Evolutionary conservation across 2,329 filamentous ascomycete species (phyloP), one percentile per base, ranked within the genome.

Genomic region (Apiospora malaysiana): DNA sequence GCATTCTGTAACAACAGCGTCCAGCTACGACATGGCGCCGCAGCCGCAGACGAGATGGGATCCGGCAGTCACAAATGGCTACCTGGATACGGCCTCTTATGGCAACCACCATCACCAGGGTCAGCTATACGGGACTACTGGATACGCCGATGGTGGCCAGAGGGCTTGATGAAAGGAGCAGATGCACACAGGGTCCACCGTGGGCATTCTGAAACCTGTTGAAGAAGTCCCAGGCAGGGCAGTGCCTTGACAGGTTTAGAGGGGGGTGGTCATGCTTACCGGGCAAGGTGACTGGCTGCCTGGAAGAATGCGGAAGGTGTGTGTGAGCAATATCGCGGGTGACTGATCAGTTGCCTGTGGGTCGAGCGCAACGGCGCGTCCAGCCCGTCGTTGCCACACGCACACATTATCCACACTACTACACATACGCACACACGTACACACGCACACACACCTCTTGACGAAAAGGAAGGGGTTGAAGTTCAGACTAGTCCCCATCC

Each of bases 121-220:
- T 76, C 80, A 82, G 75, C 83, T 86, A 66, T 87, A 87, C 73
- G 81, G 79, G 69, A 74, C 80, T 25, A 81, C 79, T 68, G 73
- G 80, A 25, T 86, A 86, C 72, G 81, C 79, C 68, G 83, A 85
- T 70, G 81, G 81, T 63, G 78, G 80, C 23, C 80, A 84, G 68
- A 81, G 85, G 71, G 82, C 82, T 73, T 86, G 81, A 81, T 73
- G n/a, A 32, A 37, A 63, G 32, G 42, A 45, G 42, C 42, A 14
- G 42, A 63, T 63, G 70, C 56, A 63, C 56, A 23, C 56, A 63
- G 56, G 56, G 56, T 40, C 56, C 32, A 63, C 56, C 56, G 40
- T 63, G 21, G 27, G 27, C 32, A 63, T 37, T 14, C 56, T 63
- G 56, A 63, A 63, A 63, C 56, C 32, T 23, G 56, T 40, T 63